These are phyloP conservation scores for Aspergillus floridensis DNA, from an alignment of 2,329 filamentous ascomycete species.

Conservation along the genomic window DNA sequence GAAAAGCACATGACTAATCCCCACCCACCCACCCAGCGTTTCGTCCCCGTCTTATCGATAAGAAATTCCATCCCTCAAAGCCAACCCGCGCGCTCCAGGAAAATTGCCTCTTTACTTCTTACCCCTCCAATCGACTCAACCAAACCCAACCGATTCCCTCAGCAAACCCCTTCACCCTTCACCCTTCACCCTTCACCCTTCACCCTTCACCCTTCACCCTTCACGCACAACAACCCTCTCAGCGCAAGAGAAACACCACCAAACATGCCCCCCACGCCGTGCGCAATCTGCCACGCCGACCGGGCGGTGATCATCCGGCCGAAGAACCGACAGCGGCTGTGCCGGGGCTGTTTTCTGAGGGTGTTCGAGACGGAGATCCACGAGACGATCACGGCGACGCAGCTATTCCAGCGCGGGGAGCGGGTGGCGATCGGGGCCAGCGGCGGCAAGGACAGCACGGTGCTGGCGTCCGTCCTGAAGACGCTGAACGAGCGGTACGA, in stretches of 20 bases:
- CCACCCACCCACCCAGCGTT: neutral
- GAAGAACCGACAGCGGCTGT: slow-evolving; percentile 92
- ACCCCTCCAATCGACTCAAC: neutral
- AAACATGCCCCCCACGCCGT: slow-evolving; percentile 72
- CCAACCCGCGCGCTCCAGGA: neutral
- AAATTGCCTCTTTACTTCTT: neutral
- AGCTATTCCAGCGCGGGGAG: slow-evolving; percentile 81
- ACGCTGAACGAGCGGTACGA: slow-evolving; percentile 86
- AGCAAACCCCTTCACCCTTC: neutral
- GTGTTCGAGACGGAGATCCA: slow-evolving; percentile 93
- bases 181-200: slow-evolving; percentile 7
- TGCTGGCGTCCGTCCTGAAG: slow-evolving; percentile 90
- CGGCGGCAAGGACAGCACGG: slow-evolving; percentile 95
- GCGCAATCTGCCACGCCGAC: slow-evolving; percentile 70
- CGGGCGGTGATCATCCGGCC: slow-evolving; percentile 88
- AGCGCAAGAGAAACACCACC: neutral
- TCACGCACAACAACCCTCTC: neutral
- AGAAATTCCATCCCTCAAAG: neutral
- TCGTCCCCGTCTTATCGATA: neutral
- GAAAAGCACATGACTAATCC: neutral
- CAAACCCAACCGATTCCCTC: neutral
- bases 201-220: slow-evolving; percentile 6
- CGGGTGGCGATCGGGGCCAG: slow-evolving; percentile 91
- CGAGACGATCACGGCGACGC: slow-evolving; percentile 78
- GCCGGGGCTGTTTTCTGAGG: slow-evolving; percentile 79